phyloP scores from a whole-genome alignment of 1,284 basidiomycete genomes.

The Cutaneotrichosporon cutaneum region DNA sequence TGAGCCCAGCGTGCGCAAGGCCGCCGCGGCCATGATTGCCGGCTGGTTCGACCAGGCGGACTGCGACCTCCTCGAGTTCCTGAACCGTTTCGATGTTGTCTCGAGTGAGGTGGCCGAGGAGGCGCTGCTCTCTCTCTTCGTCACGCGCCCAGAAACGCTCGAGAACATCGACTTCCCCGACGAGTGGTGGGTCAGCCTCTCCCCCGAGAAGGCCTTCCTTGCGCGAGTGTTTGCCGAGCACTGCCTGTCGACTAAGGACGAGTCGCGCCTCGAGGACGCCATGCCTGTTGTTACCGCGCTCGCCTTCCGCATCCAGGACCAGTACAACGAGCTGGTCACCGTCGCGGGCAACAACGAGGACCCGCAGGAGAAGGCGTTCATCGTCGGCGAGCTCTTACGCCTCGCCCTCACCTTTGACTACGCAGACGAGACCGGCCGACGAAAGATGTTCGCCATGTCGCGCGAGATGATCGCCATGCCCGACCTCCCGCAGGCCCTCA shows the following conservation, averaged over 20 bases:
- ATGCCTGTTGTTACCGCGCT: constrained; percentile 87
- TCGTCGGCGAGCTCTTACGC: constrained; percentile 76
- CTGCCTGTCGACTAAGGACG: constrained; percentile 66
- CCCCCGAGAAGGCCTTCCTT: constrained; percentile 78
- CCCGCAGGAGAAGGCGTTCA: constrained; percentile 59
- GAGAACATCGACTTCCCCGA: constrained; percentile 71
- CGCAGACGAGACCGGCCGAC: constrained; percentile 87
- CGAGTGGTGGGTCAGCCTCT: constrained; percentile 68
- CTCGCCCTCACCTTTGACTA: constrained; percentile 85
- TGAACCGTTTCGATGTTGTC: constrained; percentile 65
- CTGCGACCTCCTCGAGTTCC: constrained; percentile 59
- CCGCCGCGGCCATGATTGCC: constrained; percentile 72
- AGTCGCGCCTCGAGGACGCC: constrained; percentile 67
- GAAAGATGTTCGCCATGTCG: constrained; percentile 86
- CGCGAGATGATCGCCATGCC: constrained; percentile 85
- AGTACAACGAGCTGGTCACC: constrained; percentile 69
- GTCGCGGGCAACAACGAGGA: constrained; percentile 57
- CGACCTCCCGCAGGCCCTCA: constrained; percentile 71
- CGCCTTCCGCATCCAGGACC: constrained; percentile 78
- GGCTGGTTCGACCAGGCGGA: constrained; percentile 68
- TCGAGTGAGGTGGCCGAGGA: constrained; percentile 64
- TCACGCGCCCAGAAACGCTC: constrained; percentile 61
- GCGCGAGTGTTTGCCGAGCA: constrained; percentile 82
- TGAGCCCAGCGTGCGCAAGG: constrained; percentile 75
- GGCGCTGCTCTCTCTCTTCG: constrained; percentile 65